Evolutionary conservation across 768 basidiomycete genomes (phyloP).

Genomic region (Podaxis sp.): DNA sequence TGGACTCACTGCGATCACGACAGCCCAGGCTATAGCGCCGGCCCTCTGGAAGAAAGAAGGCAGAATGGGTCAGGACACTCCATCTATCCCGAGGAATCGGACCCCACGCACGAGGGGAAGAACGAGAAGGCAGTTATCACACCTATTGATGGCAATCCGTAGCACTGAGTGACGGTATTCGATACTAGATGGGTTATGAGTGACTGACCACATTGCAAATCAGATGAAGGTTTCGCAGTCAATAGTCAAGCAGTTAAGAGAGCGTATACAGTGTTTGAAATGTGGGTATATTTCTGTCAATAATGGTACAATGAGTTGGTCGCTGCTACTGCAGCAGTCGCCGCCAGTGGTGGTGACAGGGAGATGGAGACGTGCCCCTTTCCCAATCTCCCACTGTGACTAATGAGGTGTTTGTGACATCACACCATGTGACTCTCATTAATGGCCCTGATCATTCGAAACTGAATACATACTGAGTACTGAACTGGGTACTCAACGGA

Average conservation of each 20-base stretch:
- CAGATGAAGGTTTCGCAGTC: conserved; percentile 23
- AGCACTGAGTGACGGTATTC: conserved; percentile 10
- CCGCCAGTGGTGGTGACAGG: conserved; percentile 9
- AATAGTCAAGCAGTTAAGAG: conserved; percentile 13
- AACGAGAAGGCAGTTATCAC: conserved; percentile 76
- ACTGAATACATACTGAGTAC: not conserved
- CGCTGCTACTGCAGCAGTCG: conserved; percentile 12
- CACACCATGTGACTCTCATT: conserved; percentile 4
- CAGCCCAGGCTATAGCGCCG: conserved; percentile 72
- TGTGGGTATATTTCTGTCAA: conserved; percentile 11
- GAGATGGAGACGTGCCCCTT: not conserved
- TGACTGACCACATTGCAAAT: conserved; percentile 29
- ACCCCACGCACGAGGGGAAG: conserved; percentile 61
- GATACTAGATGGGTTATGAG: conserved; percentile 6
- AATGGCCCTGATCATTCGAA: not conserved
- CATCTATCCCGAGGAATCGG: conserved; percentile 16
- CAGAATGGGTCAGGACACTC: conserved; percentile 28
- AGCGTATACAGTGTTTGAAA: not conserved
- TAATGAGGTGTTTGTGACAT: conserved; percentile 5
- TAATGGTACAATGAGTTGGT: not conserved
- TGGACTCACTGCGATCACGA: conserved; percentile 55
- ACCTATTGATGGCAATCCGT: conserved; percentile 42
- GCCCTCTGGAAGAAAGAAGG: conserved; percentile 46
- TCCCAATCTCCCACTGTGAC: conserved; percentile 6
- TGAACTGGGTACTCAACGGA: not conserved